Evolutionary conservation across 1,284 basidiomycete genomes (phyloP).

Genomic region (Ceratobasidium sp.): DNA sequence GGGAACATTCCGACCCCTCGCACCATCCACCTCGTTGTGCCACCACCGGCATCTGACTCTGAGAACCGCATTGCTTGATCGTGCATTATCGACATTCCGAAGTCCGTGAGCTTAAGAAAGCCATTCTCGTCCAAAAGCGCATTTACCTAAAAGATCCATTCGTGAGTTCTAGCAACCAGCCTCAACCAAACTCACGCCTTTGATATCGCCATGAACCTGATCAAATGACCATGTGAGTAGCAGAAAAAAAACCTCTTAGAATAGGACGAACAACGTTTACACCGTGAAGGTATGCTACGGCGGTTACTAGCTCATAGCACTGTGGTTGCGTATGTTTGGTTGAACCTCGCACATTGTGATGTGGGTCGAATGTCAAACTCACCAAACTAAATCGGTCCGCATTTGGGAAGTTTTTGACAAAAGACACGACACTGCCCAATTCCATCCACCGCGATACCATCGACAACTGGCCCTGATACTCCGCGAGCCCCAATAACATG

Average conservation of each 20-base stretch:
- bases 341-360: too few relatives aligned
- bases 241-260: not conserved
- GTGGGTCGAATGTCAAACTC: not conserved
- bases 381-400: not conserved
- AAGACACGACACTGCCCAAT: not conserved
- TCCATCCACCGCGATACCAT: conserved; percentile 10
- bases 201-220: conserved; percentile 3
- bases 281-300: not conserved
- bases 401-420: not conserved
- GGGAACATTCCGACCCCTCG: too few relatives aligned
- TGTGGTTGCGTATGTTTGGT: not conserved
- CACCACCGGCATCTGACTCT: not conserved
- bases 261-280: not conserved
- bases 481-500: not conserved
- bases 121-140: not conserved
- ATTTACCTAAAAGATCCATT: not conserved
- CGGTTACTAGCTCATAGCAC: not conserved
- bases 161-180: not conserved
- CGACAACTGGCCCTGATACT: not conserved
- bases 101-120: not conserved
- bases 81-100: not conserved
- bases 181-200: not conserved
- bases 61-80: not conserved
- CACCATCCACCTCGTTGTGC: not conserved
- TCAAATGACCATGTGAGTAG: not conserved